Percentiles rank a stretch among this genome's conserved stretches.
Conservation (phyloP, 306 rosid genomes). For the Vachellia pachyceras region DNA sequence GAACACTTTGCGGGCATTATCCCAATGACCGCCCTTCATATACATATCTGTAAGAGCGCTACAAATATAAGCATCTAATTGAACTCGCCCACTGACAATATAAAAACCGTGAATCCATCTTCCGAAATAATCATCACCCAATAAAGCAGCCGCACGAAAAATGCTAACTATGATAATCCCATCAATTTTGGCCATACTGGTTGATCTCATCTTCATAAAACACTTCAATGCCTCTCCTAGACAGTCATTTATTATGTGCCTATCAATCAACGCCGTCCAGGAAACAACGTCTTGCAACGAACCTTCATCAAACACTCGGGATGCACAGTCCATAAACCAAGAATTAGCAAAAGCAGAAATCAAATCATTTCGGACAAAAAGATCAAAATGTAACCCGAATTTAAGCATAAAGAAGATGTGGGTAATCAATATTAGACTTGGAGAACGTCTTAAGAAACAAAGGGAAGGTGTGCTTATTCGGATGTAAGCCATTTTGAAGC, state of each 20-base stretch:
- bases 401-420: slow-evolving; percentile 38
- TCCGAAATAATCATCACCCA: slow-evolving; percentile 45
- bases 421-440: slow-evolving; percentile 16
- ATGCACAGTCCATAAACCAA: slow-evolving; percentile 44
- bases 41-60: slow-evolving; percentile 53
- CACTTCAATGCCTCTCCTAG: slow-evolving; percentile 41
- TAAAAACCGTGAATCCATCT: slow-evolving; percentile 54
- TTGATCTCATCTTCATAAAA: slow-evolving; percentile 46
- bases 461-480: slow-evolving; percentile 58
- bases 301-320: slow-evolving; percentile 46
- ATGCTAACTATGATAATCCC: slow-evolving; percentile 40
- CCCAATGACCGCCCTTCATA: slow-evolving; percentile 40
- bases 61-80: slow-evolving; percentile 41
- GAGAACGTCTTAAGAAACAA: slow-evolving; percentile 46
- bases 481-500: slow-evolving; percentile 39
- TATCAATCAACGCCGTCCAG: slow-evolving; percentile 54
- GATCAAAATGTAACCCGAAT: slow-evolving; percentile 46
- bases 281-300: slow-evolving; percentile 38
- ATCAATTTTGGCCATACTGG: slow-evolving; percentile 20
- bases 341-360: slow-evolving; percentile 44
- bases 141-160: slow-evolving; percentile 43
- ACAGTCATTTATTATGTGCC: slow-evolving; percentile 43
- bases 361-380: slow-evolving; percentile 43
- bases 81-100: slow-evolving; percentile 46
- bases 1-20: slow-evolving; percentile 43